Evolutionary conservation across 257 asterid genomes (phyloP).

Genomic region (Hygrophila difformis): DNA sequence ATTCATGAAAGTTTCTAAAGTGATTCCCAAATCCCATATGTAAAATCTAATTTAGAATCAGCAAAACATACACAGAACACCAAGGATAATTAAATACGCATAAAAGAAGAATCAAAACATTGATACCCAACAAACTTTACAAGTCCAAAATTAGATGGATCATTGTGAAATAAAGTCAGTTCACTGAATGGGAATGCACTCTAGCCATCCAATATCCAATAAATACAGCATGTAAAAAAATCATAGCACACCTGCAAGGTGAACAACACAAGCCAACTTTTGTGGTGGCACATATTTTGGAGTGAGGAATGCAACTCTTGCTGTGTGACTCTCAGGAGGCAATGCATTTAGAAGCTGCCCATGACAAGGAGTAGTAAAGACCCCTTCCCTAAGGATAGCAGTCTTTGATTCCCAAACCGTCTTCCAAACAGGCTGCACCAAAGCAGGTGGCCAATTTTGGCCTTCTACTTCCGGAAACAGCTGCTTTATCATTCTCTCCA

Average conservation of each 20-base stretch:
- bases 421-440: constrained; percentile 70
- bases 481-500: constrained; percentile 69
- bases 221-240: too few relatives aligned
- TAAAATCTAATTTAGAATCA: too few relatives aligned
- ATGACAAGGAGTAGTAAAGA: constrained; percentile 74
- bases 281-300: constrained; percentile 56
- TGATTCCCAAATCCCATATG: neutral
- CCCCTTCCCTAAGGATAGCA: constrained; percentile 78
- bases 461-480: constrained; percentile 65
- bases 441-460: constrained; percentile 68
- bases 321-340: constrained; percentile 86
- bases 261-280: constrained; percentile 87
- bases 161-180: too few relatives aligned
- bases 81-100: too few relatives aligned
- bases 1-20: too few relatives aligned
- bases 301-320: constrained; percentile 79
- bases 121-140: too few relatives aligned
- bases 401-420: constrained; percentile 80
- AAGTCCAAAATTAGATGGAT: too few relatives aligned
- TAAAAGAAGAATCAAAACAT: too few relatives aligned
- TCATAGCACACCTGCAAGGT: constrained; percentile 99
- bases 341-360: constrained; percentile 70
- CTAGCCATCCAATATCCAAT: too few relatives aligned
- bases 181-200: too few relatives aligned
- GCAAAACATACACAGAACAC: too few relatives aligned